Evolutionary conservation across 2,329 filamentous ascomycete species (phyloP), one percentile per base, ranked within the genome.

Genomic region (Apiospora pterosperma): DNA sequence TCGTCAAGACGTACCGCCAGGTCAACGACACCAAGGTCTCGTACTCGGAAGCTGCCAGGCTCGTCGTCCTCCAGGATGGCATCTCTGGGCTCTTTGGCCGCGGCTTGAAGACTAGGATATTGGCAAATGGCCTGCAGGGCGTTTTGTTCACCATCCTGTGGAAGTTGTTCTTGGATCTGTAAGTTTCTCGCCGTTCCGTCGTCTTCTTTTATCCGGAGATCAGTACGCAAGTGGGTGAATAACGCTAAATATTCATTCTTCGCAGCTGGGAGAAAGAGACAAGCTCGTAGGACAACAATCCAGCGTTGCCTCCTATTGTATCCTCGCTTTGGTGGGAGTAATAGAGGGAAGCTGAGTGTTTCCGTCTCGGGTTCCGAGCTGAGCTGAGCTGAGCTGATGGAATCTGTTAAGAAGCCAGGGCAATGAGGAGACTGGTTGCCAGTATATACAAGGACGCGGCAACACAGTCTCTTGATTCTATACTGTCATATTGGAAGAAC

Each of bases 1-100:
- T 83, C 0, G 76, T 83, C 5, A 83, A 83, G 70, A 83, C 81
- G 0, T 83, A 82, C 64, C 79, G 81, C 1, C 81, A 83, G 66
- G 81, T 83, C 65, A 83, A 83, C 62, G 80, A 82, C 21, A 80
- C 75, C 4, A 74, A 80, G 58, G 76, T 83, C 1, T 82, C 81
- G 2, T 83, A 83, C 44, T 80, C 75, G 7, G 78, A 82, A 63
- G 81, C 81, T 1, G 81, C 79, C 3, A 72, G 73, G 2, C 62
- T 76, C 4, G 77, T 83, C 0, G 68, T 83, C 0, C 68, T 72
- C 2, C 73, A 78, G 14, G 81, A 83, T 34, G 81, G 81, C 0
- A 62, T 83, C 0, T 59, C 69, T 0, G 81, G 81, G 0, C 73
- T 83, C 0, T 72, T 83, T 16, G 81, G 80, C 0, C 79, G 81